Evolutionary conservation across 2,329 filamentous ascomycete species (phyloP).

Genomic region (Colletotrichum sp.): DNA sequence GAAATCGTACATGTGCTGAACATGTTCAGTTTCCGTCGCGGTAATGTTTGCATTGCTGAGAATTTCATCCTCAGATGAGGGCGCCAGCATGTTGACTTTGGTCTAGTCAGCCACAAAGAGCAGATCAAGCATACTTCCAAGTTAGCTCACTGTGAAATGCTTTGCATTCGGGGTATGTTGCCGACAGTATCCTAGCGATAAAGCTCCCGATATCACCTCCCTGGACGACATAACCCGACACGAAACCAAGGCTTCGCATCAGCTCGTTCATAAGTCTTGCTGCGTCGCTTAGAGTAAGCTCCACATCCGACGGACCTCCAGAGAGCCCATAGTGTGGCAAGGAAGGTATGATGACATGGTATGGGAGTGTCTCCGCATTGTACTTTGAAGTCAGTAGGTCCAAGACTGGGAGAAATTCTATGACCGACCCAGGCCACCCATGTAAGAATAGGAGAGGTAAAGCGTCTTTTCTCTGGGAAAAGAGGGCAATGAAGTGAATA

Average conservation of each 20-base stretch:
- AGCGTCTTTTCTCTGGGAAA: conserved; percentile 50
- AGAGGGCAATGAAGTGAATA: background rate
- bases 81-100: background rate
- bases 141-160: conserved; percentile 29
- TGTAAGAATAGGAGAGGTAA: conserved; percentile 56
- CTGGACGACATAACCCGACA: conserved; percentile 55
- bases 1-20: background rate
- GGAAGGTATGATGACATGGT: conserved; percentile 61
- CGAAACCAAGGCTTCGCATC: conserved; percentile 58
- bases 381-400: conserved; percentile 51
- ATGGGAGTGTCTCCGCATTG: conserved; percentile 55
- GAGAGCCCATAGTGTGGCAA: conserved; percentile 56
- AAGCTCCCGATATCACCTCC: conserved; percentile 61
- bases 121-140: too few species aligned
- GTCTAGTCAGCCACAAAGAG: background rate
- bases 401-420: conserved; percentile 61
- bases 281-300: conserved; percentile 27
- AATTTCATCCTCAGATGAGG: background rate
- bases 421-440: conserved; percentile 59
- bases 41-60: background rate
- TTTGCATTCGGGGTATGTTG: conserved; percentile 49
- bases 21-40: background rate
- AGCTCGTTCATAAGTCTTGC: conserved; percentile 53
- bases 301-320: conserved; percentile 36
- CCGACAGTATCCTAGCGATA: conserved; percentile 47